These are phyloP conservation scores for Earliella scabrosa DNA, from an alignment of 1,284 basidiomycete genomes.

Conservation along the genomic window DNA sequence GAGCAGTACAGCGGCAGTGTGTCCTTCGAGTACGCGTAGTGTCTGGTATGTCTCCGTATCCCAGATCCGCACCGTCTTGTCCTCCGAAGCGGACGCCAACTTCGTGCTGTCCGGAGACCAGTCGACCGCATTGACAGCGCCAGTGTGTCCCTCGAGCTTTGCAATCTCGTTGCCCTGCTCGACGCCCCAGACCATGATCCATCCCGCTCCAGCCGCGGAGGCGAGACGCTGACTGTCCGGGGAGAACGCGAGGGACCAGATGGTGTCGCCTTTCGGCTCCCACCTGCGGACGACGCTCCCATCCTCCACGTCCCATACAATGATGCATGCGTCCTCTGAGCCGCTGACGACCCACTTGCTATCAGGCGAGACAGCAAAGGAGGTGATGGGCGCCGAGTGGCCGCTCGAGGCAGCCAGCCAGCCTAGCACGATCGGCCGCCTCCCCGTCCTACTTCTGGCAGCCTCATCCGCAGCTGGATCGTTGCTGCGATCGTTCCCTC, in stretches of 20 bases:
- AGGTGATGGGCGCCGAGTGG: conserved; percentile 12
- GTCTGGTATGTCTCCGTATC: conserved; percentile 22
- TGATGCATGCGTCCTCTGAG: conserved; percentile 20
- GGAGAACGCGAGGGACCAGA: conserved; percentile 28
- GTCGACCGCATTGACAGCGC: conserved; percentile 19
- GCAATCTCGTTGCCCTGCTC: conserved; percentile 7
- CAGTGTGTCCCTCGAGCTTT: conserved; percentile 19
- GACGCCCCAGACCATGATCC: conserved; percentile 24
- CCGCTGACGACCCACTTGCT: conserved; percentile 22
- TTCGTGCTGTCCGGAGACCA: conserved; percentile 29
- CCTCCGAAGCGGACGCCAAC: conserved; percentile 31
- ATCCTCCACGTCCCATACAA: conserved; percentile 13
- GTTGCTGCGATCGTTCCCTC: background rate
- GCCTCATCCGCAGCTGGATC: conserved; percentile 1
- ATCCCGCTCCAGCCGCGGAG: conserved; percentile 25
- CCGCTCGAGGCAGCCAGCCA: conserved; percentile 4
- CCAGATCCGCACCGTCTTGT: conserved; percentile 31
- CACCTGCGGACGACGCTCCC: conserved; percentile 9
- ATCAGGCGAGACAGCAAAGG: conserved; percentile 26
- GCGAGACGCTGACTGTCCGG: conserved; percentile 26
- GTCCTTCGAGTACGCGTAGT: conserved; percentile 16
- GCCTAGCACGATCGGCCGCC: background rate
- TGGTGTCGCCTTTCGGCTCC: conserved; percentile 11
- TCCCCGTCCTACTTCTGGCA: background rate
- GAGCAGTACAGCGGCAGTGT: conserved; percentile 23